Evolutionary conservation across 164 flowering plant species (phyloP).

Genomic region (Macadamia tetraphylla): DNA sequence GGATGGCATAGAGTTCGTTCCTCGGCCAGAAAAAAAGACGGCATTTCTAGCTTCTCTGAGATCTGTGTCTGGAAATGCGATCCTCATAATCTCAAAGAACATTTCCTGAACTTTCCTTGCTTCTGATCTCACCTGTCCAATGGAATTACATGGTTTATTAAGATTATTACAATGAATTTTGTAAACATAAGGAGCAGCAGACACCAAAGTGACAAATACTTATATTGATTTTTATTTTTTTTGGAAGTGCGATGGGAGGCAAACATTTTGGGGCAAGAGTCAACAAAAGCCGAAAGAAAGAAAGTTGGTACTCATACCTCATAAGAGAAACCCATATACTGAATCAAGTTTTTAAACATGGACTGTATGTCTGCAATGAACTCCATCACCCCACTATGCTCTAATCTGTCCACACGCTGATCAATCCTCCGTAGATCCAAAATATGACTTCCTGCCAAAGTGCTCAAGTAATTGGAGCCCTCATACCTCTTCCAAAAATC

Average conservation of each 20-base stretch:
- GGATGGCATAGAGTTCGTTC: constrained; percentile 36
- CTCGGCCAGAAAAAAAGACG: constrained; percentile 48
- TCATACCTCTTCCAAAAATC: constrained; percentile 78
- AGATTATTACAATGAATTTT: too few species aligned
- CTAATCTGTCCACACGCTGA: constrained; percentile 65
- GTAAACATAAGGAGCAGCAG: too few species aligned
- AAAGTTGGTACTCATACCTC: constrained; percentile 48
- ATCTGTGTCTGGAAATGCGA: constrained; percentile 79
- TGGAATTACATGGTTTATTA: neutral
- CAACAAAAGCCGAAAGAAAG: neutral
- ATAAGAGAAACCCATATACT: constrained; percentile 53
- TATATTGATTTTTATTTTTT: too few species aligned
- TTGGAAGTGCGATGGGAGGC: too few species aligned
- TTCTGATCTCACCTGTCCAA: constrained; percentile 72
- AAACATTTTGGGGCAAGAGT: too few species aligned
- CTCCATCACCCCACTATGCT: constrained; percentile 72
- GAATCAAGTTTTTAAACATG: constrained; percentile 73
- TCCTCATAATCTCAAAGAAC: constrained; percentile 76
- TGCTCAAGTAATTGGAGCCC: constrained; percentile 36
- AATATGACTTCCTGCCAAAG: constrained; percentile 29
- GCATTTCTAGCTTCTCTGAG: constrained; percentile 66
- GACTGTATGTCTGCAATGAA: constrained; percentile 77
- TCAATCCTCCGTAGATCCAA: constrained; percentile 69
- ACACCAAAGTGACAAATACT: too few species aligned
- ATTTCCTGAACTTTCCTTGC: constrained; percentile 87